These are phyloP conservation scores for Capronia coronata DNA, from an alignment of 2,329 filamentous ascomycete species.

Conservation along the genomic window DNA sequence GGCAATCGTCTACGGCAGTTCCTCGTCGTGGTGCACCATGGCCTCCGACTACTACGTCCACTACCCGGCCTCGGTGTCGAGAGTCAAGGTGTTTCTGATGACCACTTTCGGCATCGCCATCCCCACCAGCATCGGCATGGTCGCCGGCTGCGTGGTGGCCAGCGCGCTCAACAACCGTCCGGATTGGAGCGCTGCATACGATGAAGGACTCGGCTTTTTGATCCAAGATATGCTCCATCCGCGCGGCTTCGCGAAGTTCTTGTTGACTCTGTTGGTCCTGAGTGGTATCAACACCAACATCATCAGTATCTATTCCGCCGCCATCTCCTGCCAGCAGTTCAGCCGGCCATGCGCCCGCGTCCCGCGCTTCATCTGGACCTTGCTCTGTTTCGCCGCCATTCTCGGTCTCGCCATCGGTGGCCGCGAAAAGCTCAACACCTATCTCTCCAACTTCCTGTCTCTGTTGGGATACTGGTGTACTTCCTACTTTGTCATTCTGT, in stretches of 20 bases:
- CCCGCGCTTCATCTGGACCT: slow-evolving; percentile 46
- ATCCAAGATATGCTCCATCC: slow-evolving; percentile 43
- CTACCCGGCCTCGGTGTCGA: slow-evolving; percentile 24
- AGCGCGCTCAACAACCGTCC: slow-evolving; percentile 39
- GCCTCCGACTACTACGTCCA: slow-evolving; percentile 28
- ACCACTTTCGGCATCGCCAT: slow-evolving; percentile 45
- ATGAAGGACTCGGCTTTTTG: slow-evolving; percentile 41
- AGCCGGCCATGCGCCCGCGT: slow-evolving; percentile 40
- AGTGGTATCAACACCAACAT: slow-evolving; percentile 45
- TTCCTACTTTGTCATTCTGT: slow-evolving; percentile 45
- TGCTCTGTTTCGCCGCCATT: slow-evolving; percentile 42
- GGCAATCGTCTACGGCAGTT: slow-evolving; percentile 26
- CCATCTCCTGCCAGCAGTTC: slow-evolving; percentile 38
- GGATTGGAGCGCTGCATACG: slow-evolving; percentile 38
- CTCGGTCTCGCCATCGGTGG: slow-evolving; percentile 42
- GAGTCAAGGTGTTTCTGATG: slow-evolving; percentile 37
- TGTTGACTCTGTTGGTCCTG: slow-evolving; percentile 37
- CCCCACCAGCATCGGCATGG: slow-evolving; percentile 47
- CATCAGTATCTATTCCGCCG: slow-evolving; percentile 39
- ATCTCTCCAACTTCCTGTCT: slow-evolving; percentile 45
- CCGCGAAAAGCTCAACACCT: slow-evolving; percentile 39
- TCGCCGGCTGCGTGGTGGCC: slow-evolving; percentile 41
- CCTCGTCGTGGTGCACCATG: slow-evolving; percentile 27
- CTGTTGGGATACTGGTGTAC: slow-evolving; percentile 49
- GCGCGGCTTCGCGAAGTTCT: slow-evolving; percentile 42